Conservation (phyloP, 495 filamentous ascomycete genomes). For the Halenospora varia region DNA sequence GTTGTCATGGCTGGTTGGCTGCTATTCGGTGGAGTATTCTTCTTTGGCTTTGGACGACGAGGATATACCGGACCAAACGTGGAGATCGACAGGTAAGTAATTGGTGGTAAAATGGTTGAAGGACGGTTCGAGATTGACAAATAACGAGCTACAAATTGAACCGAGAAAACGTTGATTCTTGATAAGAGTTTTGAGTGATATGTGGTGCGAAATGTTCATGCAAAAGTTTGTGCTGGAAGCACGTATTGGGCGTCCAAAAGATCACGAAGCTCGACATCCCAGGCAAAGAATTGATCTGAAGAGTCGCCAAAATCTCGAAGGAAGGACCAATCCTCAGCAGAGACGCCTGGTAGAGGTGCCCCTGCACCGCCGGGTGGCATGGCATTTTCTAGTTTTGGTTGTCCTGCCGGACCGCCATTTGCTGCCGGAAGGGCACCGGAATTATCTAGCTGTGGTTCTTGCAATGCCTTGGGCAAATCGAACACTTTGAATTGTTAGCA, state of each 20-base stretch:
- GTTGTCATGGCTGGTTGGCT: conserved; percentile 38
- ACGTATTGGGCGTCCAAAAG: conserved; percentile 7
- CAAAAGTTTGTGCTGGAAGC: too few relatives aligned
- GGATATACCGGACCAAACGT: conserved; percentile 30
- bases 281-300: conserved; percentile 18
- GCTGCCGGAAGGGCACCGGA: neutral
- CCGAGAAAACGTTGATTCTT: too few relatives aligned
- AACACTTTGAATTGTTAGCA: conserved; percentile 5
- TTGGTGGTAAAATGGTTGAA: too few relatives aligned
- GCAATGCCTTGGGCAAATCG: conserved; percentile 8
- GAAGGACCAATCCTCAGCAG: conserved; percentile 20
- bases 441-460: neutral
- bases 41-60: conserved; percentile 35
- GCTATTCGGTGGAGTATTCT: conserved; percentile 36
- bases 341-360: neutral
- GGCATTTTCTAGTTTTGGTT: too few relatives aligned
- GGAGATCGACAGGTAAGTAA: neutral
- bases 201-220: too few relatives aligned
- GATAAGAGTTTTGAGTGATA: too few relatives aligned
- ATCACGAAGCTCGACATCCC: conserved; percentile 18
- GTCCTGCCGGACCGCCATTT: neutral
- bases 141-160: too few relatives aligned
- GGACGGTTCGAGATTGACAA: too few relatives aligned
- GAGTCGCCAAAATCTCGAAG: conserved; percentile 19
- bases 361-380: too few relatives aligned